Percentiles rank a stretch among this genome's conserved stretches.
phyloP scores from a whole-genome alignment of 768 basidiomycete species.

The Infundibulicybe gibba region DNA sequence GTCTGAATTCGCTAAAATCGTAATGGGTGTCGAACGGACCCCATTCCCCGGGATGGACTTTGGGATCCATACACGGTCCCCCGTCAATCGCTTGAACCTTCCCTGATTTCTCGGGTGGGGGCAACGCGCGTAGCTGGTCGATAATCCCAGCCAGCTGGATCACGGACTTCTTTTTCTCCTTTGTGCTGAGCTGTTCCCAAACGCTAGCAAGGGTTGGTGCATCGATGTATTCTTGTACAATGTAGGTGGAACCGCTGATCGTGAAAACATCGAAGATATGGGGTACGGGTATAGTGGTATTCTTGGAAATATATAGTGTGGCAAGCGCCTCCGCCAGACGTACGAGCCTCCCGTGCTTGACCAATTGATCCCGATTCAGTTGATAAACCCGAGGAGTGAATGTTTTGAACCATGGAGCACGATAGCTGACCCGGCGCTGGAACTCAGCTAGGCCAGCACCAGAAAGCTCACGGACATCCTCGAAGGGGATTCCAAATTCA shows the following conservation, averaged over 20 bases:
- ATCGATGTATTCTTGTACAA: slow-evolving; percentile 11
- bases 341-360: neutral
- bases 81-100: slow-evolving; percentile 8
- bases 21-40: neutral
- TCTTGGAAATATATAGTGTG: slow-evolving; percentile 8
- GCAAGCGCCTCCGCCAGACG: slow-evolving; percentile 9
- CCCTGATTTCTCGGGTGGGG: slow-evolving; percentile 6
- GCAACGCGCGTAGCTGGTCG: slow-evolving; percentile 10
- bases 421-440: neutral
- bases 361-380: neutral
- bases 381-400: neutral
- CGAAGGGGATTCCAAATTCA: too few relatives aligned
- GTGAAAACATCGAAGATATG: slow-evolving; percentile 10
- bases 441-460: neutral
- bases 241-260: slow-evolving; percentile 4
- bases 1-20: neutral
- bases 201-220: slow-evolving; percentile 4
- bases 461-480: too few relatives aligned
- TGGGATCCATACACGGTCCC: neutral
- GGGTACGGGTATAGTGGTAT: slow-evolving; percentile 12
- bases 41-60: neutral
- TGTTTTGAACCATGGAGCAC: neutral
- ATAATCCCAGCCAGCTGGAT: slow-evolving; percentile 7
- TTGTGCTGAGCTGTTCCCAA: slow-evolving; percentile 1
- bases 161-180: neutral